Evolutionary conservation across 2,329 filamentous ascomycete species (phyloP).

Genomic region (Ascocoryne sarcoides): DNA sequence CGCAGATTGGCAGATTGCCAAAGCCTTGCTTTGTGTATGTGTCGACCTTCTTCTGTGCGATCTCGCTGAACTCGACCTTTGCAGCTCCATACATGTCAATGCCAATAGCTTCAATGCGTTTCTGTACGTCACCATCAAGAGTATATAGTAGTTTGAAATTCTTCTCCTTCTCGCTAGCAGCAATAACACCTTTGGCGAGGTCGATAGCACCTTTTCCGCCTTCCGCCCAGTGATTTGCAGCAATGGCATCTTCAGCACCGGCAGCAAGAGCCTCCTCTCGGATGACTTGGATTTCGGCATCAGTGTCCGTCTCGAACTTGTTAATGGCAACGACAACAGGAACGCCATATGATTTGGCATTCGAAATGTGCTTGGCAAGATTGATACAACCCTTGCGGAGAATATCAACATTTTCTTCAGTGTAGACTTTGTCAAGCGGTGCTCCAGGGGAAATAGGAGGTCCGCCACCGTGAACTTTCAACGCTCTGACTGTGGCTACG

Average conservation of each 20-base stretch:
- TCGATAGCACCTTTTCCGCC: slow-evolving; percentile 86
- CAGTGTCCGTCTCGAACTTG: slow-evolving; percentile 88
- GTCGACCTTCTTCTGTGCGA: slow-evolving; percentile 93
- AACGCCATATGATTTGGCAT: slow-evolving; percentile 80
- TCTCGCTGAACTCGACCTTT: slow-evolving; percentile 84
- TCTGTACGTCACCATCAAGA: slow-evolving; percentile 69
- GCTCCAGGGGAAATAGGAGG: slow-evolving; percentile 88
- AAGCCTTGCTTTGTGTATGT: slow-evolving; percentile 90
- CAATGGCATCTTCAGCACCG: slow-evolving; percentile 86
- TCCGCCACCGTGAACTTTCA: slow-evolving; percentile 95
- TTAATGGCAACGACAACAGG: slow-evolving; percentile 97
- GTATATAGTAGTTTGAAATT: slow-evolving; percentile 82
- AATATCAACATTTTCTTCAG: slow-evolving; percentile 86
- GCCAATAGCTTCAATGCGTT: slow-evolving; percentile 85
- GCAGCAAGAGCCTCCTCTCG: slow-evolving; percentile 86
- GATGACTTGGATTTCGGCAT: slow-evolving; percentile 82
- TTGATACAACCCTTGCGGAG: slow-evolving; percentile 88
- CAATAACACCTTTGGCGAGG: slow-evolving; percentile 77
- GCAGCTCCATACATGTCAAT: slow-evolving; percentile 90
- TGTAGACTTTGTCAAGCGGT: slow-evolving; percentile 78
- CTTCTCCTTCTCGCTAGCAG: slow-evolving; percentile 73
- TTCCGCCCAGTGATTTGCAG: slow-evolving; percentile 94
- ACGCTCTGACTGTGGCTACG: slow-evolving; percentile 86
- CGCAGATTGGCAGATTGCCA: slow-evolving; percentile 85
- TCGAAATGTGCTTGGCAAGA: slow-evolving; percentile 87